Evolutionary conservation across 2,329 filamentous ascomycete genomes (phyloP).

Genomic region (Zasmidium cellare): DNA sequence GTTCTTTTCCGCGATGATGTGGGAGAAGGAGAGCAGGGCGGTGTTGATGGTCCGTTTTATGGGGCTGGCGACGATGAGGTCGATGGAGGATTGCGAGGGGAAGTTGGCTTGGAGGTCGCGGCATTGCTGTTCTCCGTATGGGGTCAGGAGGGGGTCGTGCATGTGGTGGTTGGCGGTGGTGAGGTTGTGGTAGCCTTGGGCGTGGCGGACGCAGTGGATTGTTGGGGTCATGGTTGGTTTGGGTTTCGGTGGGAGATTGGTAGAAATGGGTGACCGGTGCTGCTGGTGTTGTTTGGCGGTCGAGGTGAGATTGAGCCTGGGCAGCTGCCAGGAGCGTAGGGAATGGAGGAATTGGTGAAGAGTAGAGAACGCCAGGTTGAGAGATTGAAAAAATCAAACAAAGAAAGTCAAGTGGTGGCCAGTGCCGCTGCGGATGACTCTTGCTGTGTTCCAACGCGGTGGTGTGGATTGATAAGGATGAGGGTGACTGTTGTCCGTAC

Average conservation of each 20-base stretch:
- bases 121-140: slow-evolving; percentile 76
- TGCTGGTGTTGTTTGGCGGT: background rate
- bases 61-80: slow-evolving; percentile 74
- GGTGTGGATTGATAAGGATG: background rate
- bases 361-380: background rate
- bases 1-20: slow-evolving; percentile 48
- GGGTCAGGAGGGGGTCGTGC: slow-evolving; percentile 76
- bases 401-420: background rate
- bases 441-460: background rate
- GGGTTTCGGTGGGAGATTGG: background rate
- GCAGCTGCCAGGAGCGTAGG: background rate
- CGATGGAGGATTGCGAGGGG: slow-evolving; percentile 63
- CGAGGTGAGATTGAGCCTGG: background rate
- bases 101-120: slow-evolving; percentile 61
- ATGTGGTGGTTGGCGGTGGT: slow-evolving; percentile 66
- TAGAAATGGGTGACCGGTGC: background rate
- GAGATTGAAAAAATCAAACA: background rate
- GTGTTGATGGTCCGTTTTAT: slow-evolving; percentile 81
- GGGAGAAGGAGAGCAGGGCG: slow-evolving; percentile 67
- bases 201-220: slow-evolving; percentile 71
- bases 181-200: slow-evolving; percentile 78
- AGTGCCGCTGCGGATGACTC: background rate
- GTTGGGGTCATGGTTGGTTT: slow-evolving; percentile 32
- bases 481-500: background rate
- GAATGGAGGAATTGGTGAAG: background rate